phyloP scores from a whole-genome alignment of 345 rosid genomes.

The Arabidopsis arenosa region DNA sequence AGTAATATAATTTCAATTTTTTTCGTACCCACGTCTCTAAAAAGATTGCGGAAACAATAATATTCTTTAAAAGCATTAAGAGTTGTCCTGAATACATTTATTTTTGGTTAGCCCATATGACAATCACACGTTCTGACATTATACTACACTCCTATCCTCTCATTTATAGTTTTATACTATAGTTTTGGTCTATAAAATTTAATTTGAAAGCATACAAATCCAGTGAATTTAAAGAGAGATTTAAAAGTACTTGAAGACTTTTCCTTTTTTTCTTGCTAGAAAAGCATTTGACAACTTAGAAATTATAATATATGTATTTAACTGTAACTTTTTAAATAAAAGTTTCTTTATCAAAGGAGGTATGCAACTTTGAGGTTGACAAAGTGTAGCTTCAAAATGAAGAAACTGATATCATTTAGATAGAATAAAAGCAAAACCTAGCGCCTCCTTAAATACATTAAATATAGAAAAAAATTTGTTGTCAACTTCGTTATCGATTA shows the following conservation, averaged over 20 bases:
- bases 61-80: not conserved
- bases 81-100: not conserved
- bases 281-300: conserved; percentile 39
- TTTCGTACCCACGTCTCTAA: conserved; percentile 15
- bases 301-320: not conserved
- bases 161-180: conserved; percentile 26
- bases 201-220: conserved; percentile 5
- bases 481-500: conserved; percentile 44
- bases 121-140: conserved; percentile 11
- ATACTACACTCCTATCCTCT: not conserved
- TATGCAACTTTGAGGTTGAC: conserved; percentile 48
- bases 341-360: conserved; percentile 42
- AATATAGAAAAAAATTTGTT: conserved; percentile 32
- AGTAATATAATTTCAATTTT: not conserved
- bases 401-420: conserved; percentile 46
- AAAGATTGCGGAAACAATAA: not conserved
- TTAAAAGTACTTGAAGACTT: conserved; percentile 18
- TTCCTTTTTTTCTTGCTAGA: not conserved
- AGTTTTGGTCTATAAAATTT: not conserved
- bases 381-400: conserved; percentile 49
- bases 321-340: conserved; percentile 2
- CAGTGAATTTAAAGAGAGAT: conserved; percentile 22
- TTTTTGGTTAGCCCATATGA: conserved; percentile 11
- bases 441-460: conserved; percentile 34
- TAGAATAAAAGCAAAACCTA: conserved; percentile 45